Conservation (phyloP, 129 eudicot species). For the Flaveria sonorensis region DNA sequence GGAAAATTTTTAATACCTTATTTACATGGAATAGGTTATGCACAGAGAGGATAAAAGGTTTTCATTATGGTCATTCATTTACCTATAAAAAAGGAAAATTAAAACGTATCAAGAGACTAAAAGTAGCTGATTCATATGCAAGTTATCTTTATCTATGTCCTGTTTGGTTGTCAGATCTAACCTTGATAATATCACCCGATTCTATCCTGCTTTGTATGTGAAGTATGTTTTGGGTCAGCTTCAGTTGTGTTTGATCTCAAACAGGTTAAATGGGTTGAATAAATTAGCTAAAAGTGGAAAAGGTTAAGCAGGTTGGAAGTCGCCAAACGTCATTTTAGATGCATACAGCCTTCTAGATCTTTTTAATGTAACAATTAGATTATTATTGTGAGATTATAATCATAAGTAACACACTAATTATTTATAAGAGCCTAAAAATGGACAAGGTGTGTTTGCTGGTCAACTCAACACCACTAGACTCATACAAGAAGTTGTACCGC, state of each 20-base stretch:
- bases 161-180: constrained; percentile 15
- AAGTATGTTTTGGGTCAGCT: constrained; percentile 5
- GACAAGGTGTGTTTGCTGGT: background rate
- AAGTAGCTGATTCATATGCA: background rate
- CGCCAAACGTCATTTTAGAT: background rate
- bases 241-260: background rate
- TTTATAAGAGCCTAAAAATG: background rate
- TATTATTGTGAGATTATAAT: background rate
- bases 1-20: background rate
- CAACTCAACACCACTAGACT: background rate
- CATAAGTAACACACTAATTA: background rate
- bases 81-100: background rate
- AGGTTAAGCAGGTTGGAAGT: background rate
- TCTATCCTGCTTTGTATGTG: background rate
- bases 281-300: background rate
- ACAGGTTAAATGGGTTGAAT: background rate
- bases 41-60: background rate
- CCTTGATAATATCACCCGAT: constrained; percentile 7
- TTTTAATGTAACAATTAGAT: background rate
- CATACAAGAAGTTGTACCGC: background rate
- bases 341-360: background rate
- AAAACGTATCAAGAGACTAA: background rate
- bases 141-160: background rate
- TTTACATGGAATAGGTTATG: background rate
- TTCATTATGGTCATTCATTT: background rate